These are phyloP conservation scores for Colletotrichum phormii DNA, from an alignment of 2,329 filamentous ascomycete species.

Conservation along the genomic window DNA sequence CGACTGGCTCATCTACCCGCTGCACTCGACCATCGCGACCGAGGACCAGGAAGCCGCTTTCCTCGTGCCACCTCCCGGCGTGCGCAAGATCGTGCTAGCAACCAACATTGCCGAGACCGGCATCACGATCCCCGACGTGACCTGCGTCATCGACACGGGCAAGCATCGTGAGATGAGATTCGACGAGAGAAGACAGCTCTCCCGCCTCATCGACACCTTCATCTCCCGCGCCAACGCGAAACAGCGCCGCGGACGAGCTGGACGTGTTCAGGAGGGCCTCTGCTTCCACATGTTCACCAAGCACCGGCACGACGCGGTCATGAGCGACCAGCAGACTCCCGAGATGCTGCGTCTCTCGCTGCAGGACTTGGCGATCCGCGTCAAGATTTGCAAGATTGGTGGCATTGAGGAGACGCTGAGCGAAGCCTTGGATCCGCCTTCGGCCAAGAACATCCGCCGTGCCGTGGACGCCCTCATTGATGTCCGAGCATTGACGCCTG, in stretches of 20 bases:
- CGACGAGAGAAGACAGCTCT: conserved; percentile 92
- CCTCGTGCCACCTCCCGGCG: conserved; percentile 81
- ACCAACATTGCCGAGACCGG: conserved; percentile 99
- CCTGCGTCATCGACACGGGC: conserved; percentile 94
- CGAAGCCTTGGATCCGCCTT: conserved; percentile 90
- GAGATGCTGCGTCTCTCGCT: conserved; percentile 95
- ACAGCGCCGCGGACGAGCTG: conserved; percentile 91
- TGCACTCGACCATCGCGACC: conserved; percentile 95
- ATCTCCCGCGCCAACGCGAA: conserved; percentile 97
- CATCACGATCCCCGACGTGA: conserved; percentile 98
- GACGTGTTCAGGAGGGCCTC: conserved; percentile 92
- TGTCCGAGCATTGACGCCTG: conserved; percentile 84
- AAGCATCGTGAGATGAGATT: conserved; percentile 99
- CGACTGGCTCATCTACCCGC: conserved; percentile 86
- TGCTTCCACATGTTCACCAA: conserved; percentile 98
- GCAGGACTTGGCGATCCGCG: conserved; percentile 93
- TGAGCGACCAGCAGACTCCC: conserved; percentile 93
- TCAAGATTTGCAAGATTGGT: conserved; percentile 97
- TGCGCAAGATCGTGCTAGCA: conserved; percentile 92
- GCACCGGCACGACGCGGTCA: conserved; percentile 83
- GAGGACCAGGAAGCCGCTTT: conserved; percentile 98
- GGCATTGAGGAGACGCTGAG: conserved; percentile 91
- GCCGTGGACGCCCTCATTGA: conserved; percentile 95
- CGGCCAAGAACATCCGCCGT: conserved; percentile 89
- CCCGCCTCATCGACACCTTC: conserved; percentile 91